Conservation (phyloP, 768 basidiomycete genomes). For the Pleurotus eryngii region DNA sequence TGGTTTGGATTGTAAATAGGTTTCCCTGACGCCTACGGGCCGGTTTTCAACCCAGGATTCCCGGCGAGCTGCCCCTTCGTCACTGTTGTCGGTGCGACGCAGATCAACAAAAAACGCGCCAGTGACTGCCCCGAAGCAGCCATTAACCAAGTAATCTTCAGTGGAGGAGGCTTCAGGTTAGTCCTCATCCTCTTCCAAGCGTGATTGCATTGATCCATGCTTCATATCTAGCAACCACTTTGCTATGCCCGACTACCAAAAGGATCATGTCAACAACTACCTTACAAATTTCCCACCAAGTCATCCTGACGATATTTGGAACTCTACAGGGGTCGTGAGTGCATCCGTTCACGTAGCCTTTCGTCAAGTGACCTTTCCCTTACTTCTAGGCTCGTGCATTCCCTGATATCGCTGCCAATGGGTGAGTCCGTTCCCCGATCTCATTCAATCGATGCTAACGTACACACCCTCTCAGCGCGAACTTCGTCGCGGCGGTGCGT, state of each 20-base stretch:
- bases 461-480: constrained; percentile 23
- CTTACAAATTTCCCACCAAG: constrained; percentile 26
- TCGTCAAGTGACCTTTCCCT: constrained; percentile 11
- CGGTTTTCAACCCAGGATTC: constrained; percentile 34
- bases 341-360: not conserved
- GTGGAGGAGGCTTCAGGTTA: constrained; percentile 32
- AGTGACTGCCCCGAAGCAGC: constrained; percentile 30
- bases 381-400: constrained; percentile 37
- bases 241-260: constrained; percentile 34
- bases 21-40: constrained; percentile 2
- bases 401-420: constrained; percentile 47
- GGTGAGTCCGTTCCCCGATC: constrained; percentile 18
- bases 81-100: constrained; percentile 42
- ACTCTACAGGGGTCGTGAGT: constrained; percentile 29
- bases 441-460: not conserved
- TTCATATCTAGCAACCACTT: constrained; percentile 36
- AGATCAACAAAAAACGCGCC: constrained; percentile 27
- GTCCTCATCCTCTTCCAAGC: not conserved
- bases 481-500: constrained; percentile 41
- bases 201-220: not conserved
- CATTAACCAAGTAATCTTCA: constrained; percentile 32
- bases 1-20: not conserved
- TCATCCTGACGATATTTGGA: constrained; percentile 22
- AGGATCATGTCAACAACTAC: constrained; percentile 31
- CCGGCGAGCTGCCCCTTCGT: constrained; percentile 30